phyloP scores from a whole-genome alignment of 345 rosid genomes.

The Garcia nutans region DNA sequence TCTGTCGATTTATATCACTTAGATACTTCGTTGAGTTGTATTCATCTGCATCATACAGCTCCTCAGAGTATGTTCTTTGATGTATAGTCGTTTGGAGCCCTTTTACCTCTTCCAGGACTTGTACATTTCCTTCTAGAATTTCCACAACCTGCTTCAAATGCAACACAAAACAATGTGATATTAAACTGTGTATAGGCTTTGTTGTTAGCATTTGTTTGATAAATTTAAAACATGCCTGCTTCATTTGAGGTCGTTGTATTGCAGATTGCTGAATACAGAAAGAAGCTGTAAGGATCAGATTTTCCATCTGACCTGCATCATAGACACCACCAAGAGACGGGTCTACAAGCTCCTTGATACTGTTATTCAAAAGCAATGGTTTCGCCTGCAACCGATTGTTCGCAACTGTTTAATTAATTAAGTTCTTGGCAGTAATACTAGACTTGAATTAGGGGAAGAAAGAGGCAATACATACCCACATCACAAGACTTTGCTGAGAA shows the following conservation, averaged over 20 bases:
- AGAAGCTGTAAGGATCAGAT: constrained; percentile 48
- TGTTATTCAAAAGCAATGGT: constrained; percentile 32
- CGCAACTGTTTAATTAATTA: background rate
- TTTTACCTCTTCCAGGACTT: constrained; percentile 35
- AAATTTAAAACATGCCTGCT: constrained; percentile 48
- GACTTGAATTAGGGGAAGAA: background rate
- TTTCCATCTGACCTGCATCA: constrained; percentile 50
- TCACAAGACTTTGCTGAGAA: constrained; percentile 78
- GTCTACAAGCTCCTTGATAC: constrained; percentile 56
- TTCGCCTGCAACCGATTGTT: constrained; percentile 50
- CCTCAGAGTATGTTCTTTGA: constrained; percentile 67
- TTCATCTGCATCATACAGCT: constrained; percentile 65
- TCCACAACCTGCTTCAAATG: constrained; percentile 47
- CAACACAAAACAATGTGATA: background rate
- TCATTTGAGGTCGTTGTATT: constrained; percentile 68
- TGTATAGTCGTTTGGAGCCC: constrained; percentile 29
- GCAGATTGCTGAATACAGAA: constrained; percentile 62
- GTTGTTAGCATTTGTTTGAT: constrained; percentile 27
- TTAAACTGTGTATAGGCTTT: background rate
- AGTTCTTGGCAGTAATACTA: background rate
- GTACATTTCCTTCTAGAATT: constrained; percentile 57
- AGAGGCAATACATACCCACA: constrained; percentile 65
- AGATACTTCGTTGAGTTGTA: constrained; percentile 63
- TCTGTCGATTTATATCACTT: constrained; percentile 51
- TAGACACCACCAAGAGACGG: constrained; percentile 54